A percentile compares a stretch with the other conserved stretches of the same genome.
Evolutionary conservation across 495 filamentous ascomycete species (phyloP).

Genomic region (Penicillium coffeae): DNA sequence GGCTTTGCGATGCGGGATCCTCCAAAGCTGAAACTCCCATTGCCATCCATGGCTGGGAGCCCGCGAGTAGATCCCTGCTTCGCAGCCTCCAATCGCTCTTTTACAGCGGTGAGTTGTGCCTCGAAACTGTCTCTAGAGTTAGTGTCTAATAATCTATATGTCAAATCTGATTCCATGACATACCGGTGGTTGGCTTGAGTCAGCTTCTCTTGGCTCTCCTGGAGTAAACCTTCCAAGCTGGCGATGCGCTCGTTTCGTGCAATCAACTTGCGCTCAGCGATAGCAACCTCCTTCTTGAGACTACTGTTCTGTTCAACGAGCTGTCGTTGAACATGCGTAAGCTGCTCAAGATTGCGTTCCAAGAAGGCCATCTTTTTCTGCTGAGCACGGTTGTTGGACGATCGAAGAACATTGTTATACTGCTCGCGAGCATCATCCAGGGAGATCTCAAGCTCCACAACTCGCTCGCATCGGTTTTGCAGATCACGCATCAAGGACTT

Average conservation of each 20-base stretch:
- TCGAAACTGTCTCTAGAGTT: conserved; percentile 66
- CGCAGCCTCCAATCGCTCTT: conserved; percentile 93
- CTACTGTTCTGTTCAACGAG: conserved; percentile 95
- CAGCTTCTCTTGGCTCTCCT: conserved; percentile 96
- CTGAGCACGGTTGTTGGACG: conserved; percentile 94
- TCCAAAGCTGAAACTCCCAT: conserved; percentile 69
- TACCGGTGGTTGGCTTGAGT: conserved; percentile 94
- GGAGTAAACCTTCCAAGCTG: conserved; percentile 83
- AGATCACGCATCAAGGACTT: conserved; percentile 98
- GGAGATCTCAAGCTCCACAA: conserved; percentile 96
- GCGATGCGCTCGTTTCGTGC: conserved; percentile 95
- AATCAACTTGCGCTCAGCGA: conserved; percentile 94
- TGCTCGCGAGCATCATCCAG: conserved; percentile 96
- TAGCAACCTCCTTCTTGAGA: conserved; percentile 98
- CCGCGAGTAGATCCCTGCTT: conserved; percentile 85
- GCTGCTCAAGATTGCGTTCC: conserved; percentile 94
- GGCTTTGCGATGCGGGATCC: conserved; percentile 92
- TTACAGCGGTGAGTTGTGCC: conserved; percentile 91
- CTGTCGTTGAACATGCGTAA: conserved; percentile 95
- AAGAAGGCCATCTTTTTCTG: conserved; percentile 99
- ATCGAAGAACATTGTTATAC: conserved; percentile 94
- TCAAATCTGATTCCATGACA: conserved; percentile 21
- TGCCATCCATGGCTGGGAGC: conserved; percentile 58
- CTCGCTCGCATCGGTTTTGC: conserved; percentile 95
- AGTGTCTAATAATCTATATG: background rate